Conservation (phyloP, 2,329 filamentous ascomycete genomes). For the Apiospora sp. region DNA sequence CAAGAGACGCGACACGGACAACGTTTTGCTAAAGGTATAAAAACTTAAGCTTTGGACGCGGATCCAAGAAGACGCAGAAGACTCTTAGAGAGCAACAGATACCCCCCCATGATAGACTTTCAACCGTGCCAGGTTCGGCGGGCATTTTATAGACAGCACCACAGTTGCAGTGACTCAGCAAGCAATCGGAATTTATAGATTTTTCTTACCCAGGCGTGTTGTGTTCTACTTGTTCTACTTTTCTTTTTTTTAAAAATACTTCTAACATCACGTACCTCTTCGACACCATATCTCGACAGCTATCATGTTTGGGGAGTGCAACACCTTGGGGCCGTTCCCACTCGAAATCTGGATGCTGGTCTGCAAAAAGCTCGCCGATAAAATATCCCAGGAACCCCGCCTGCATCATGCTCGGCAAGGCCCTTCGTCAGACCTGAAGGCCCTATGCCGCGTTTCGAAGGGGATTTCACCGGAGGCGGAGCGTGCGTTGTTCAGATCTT, state of each 20-base stretch:
- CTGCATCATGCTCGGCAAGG: not conserved
- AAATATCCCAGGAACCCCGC: not conserved
- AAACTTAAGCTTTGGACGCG: not conserved
- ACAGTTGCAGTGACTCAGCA: not conserved
- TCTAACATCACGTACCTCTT: too few species aligned
- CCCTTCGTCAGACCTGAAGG: not conserved
- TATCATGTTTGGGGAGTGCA: not conserved
- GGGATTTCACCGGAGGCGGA: not conserved
- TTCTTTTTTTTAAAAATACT: not conserved
- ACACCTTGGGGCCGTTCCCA: not conserved
- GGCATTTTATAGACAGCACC: not conserved
- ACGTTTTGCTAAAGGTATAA: not conserved
- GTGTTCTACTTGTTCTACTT: not conserved
- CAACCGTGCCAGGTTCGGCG: not conserved
- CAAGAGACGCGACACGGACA: too few species aligned
- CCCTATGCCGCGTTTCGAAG: not conserved
- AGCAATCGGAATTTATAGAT: not conserved
- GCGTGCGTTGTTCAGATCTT: not conserved
- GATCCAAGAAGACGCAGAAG: too few species aligned
- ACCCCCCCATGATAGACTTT: not conserved
- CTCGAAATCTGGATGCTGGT: not conserved
- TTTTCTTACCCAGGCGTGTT: not conserved
- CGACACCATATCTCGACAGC: not conserved
- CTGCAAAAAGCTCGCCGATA: not conserved
- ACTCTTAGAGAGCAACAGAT: not conserved